Evolutionary conservation across 805 yeast species (phyloP).

Genomic region (Hanseniaspora meyeri): DNA sequence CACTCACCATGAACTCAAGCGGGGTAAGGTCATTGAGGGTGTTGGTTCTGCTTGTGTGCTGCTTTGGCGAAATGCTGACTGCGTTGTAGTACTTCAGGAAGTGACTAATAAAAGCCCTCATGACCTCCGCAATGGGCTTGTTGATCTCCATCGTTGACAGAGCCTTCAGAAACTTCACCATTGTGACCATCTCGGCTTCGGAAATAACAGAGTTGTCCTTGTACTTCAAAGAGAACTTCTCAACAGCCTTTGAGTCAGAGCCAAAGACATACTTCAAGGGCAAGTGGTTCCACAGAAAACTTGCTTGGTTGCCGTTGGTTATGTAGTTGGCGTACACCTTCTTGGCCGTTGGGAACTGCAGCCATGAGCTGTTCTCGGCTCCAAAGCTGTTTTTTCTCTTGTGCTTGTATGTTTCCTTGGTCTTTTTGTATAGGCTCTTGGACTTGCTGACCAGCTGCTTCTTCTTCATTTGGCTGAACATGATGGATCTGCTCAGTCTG

Average conservation of each 20-base stretch:
- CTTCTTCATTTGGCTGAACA: constrained; percentile 8
- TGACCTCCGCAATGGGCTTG: background rate
- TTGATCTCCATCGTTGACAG: background rate
- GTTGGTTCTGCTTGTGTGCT: background rate
- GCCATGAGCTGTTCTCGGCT: background rate
- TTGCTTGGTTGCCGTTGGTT: background rate
- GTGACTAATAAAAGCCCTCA: background rate
- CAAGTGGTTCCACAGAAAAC: background rate
- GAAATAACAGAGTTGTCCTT: background rate
- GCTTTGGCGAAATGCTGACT: background rate
- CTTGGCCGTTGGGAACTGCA: background rate
- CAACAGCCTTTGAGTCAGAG: background rate
- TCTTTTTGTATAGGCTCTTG: constrained; percentile 4
- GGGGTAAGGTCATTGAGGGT: constrained; percentile 5
- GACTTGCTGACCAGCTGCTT: constrained; percentile 4
- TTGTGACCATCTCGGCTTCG: background rate
- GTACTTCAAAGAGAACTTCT: background rate
- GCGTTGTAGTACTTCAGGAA: background rate
- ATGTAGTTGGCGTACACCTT: background rate
- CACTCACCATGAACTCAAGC: constrained; percentile 5
- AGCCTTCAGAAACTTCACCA: background rate
- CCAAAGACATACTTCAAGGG: background rate
- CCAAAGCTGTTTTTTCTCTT: background rate
- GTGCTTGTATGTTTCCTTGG: constrained; percentile 5
- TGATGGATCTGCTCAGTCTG: background rate